phyloP scores from a whole-genome alignment of 352 stramenopile species.

The Phytophthora hibernalis region DNA sequence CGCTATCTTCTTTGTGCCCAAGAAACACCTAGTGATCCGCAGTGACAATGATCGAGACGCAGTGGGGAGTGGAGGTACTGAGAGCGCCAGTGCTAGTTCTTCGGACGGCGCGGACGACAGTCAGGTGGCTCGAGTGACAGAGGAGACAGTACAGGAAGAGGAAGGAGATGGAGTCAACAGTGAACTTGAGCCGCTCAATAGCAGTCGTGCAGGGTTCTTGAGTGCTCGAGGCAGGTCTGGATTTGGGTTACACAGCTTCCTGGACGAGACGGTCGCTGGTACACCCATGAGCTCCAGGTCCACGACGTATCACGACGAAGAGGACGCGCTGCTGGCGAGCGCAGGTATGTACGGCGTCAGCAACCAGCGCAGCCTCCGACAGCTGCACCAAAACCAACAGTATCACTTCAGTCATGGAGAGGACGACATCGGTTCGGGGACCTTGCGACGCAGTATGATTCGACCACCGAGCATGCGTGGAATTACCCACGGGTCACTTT shows the following conservation, averaged over 20 bases:
- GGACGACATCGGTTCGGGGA: constrained; percentile 48
- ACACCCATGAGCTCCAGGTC: constrained; percentile 64
- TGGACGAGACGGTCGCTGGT: constrained; percentile 50
- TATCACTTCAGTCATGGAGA: constrained; percentile 67
- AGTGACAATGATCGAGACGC: constrained; percentile 47
- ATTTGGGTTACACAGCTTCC: constrained; percentile 43
- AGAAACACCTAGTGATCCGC: constrained; percentile 79
- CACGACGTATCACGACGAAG: constrained; percentile 70
- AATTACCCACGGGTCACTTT: constrained; percentile 17
- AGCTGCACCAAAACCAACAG: constrained; percentile 80
- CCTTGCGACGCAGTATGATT: constrained; percentile 44
- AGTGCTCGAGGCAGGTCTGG: constrained; percentile 28
- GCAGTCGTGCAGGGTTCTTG: constrained; percentile 32
- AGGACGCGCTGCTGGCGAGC: constrained; percentile 77
- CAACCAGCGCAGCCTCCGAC: constrained; percentile 71
- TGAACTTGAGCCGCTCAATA: constrained; percentile 40
- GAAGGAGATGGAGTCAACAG: constrained; percentile 10
- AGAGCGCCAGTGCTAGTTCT: constrained; percentile 54
- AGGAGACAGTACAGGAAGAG: constrained; percentile 25
- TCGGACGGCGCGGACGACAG: constrained; percentile 57
- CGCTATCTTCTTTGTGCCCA: constrained; percentile 83
- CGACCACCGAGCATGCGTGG: constrained; percentile 38
- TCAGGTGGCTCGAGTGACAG: constrained; percentile 45
- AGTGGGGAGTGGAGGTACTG: constrained; percentile 42
- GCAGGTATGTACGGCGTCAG: constrained; percentile 74